Evolutionary conservation across 257 asterid genomes (phyloP).

Genomic region (Fraxinus cuspidata): DNA sequence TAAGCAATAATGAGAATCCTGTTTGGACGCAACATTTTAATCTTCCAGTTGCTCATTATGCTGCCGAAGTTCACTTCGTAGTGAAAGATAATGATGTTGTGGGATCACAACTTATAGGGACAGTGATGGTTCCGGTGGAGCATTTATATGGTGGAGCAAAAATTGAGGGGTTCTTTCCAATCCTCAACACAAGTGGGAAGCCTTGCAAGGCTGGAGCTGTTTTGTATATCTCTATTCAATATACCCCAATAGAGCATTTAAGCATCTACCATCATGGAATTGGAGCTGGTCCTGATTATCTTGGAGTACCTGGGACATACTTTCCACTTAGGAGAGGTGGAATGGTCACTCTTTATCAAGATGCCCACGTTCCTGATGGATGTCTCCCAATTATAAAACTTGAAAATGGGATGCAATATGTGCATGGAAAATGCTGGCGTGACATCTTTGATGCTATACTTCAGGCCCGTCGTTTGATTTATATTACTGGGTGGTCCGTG

Average conservation of each 20-base stretch:
- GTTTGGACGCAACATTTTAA: slow-evolving; percentile 54
- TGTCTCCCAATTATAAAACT: slow-evolving; percentile 43
- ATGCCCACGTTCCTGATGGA: slow-evolving; percentile 56
- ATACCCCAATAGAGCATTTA: slow-evolving; percentile 41
- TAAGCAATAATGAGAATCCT: slow-evolving; percentile 49
- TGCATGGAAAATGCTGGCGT: slow-evolving; percentile 54
- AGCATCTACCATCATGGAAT: slow-evolving; percentile 46
- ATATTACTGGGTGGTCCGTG: slow-evolving; percentile 57
- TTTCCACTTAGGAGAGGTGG: slow-evolving; percentile 58
- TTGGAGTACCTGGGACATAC: slow-evolving; percentile 53
- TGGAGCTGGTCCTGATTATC: slow-evolving; percentile 54
- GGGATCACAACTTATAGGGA: slow-evolving; percentile 56
- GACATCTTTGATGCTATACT: slow-evolving; percentile 51
- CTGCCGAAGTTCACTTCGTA: slow-evolving; percentile 44
- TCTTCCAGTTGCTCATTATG: slow-evolving; percentile 55
- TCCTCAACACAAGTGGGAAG: slow-evolving; percentile 43
- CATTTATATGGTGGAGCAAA: slow-evolving; percentile 45
- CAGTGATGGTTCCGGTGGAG: slow-evolving; percentile 46
- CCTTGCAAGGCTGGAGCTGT: slow-evolving; percentile 50
- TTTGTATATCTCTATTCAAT: slow-evolving; percentile 43
- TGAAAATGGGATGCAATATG: slow-evolving; percentile 42
- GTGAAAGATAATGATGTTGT: slow-evolving; percentile 54
- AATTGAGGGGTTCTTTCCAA: slow-evolving; percentile 48
- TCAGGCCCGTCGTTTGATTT: slow-evolving; percentile 47
- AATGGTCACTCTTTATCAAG: slow-evolving; percentile 53